Evolutionary conservation across 371 early-diverging fungal species (phyloP).

Genomic region (Smittium culicis): DNA sequence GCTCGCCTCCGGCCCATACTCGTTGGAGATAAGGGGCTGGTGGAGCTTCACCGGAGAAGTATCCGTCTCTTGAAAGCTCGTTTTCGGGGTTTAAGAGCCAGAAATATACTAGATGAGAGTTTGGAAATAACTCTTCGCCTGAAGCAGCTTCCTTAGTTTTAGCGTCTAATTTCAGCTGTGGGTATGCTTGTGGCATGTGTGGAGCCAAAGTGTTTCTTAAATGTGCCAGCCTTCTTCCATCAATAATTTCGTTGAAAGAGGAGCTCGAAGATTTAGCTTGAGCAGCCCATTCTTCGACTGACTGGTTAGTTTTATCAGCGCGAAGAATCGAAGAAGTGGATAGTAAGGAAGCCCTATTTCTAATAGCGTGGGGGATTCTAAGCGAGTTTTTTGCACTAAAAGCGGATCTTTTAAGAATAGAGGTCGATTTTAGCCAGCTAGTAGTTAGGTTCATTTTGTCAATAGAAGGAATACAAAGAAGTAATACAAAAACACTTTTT

Average conservation of each 20-base stretch:
- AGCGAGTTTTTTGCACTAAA: too few species aligned
- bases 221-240: constrained; percentile 3
- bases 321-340: too few species aligned
- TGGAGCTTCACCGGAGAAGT: constrained; percentile 54
- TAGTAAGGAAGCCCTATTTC: too few species aligned
- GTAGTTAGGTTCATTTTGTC: too few species aligned
- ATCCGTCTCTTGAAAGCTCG: constrained; percentile 62
- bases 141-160: constrained; percentile 19
- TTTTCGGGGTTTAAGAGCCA: constrained; percentile 50
- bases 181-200: constrained; percentile 20
- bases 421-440: too few species aligned
- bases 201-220: constrained; percentile 19
- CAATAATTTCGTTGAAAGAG: neutral
- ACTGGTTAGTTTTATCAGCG: too few species aligned
- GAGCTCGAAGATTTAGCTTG: neutral
- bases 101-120: constrained; percentile 64
- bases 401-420: too few species aligned
- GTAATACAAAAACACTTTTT: too few species aligned
- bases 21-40: constrained; percentile 60
- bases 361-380: too few species aligned
- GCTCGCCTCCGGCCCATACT: constrained; percentile 73
- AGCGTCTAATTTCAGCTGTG: constrained; percentile 12
- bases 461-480: too few species aligned
- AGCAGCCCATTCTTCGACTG: neutral
- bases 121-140: constrained; percentile 46